Conservation (phyloP, 805 yeast species). For the Dipodascopsis tothii region DNA sequence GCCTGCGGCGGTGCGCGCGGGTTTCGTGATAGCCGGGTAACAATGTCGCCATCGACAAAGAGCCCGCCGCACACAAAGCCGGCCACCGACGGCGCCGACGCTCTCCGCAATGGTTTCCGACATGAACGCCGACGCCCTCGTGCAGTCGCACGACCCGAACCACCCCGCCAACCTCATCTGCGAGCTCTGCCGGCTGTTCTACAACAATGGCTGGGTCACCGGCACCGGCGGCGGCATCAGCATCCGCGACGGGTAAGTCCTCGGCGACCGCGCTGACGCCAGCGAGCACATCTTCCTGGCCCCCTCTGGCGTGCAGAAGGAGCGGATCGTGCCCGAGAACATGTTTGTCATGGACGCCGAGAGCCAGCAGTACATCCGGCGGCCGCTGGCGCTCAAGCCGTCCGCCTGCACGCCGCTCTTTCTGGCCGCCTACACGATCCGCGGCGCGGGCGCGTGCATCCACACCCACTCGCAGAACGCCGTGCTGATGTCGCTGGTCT, state of each 20-base stretch:
- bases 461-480: constrained; percentile 88
- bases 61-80: constrained; percentile 25
- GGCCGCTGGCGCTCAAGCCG: constrained; percentile 69
- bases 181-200: constrained; percentile 68
- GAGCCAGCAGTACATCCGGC: constrained; percentile 45
- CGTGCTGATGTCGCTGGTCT: constrained; percentile 68
- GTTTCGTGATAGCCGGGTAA: not conserved
- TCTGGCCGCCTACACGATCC: constrained; percentile 56
- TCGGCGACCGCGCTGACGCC: not conserved
- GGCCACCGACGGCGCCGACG: not conserved
- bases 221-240: constrained; percentile 97
- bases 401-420: constrained; percentile 91
- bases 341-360: constrained; percentile 67
- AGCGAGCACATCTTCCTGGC: constrained; percentile 60
- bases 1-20: too few species aligned
- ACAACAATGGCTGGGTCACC: constrained; percentile 80
- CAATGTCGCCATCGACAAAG: not conserved
- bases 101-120: not conserved
- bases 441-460: constrained; percentile 84
- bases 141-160: constrained; percentile 40
- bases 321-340: constrained; percentile 70
- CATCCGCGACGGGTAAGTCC: constrained; percentile 41
- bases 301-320: constrained; percentile 96
- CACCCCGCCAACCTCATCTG: constrained; percentile 85
- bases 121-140: constrained; percentile 19